These are phyloP conservation scores for Hypoxylon sp. DNA, from an alignment of 2,329 filamentous ascomycete species.

Conservation along the genomic window DNA sequence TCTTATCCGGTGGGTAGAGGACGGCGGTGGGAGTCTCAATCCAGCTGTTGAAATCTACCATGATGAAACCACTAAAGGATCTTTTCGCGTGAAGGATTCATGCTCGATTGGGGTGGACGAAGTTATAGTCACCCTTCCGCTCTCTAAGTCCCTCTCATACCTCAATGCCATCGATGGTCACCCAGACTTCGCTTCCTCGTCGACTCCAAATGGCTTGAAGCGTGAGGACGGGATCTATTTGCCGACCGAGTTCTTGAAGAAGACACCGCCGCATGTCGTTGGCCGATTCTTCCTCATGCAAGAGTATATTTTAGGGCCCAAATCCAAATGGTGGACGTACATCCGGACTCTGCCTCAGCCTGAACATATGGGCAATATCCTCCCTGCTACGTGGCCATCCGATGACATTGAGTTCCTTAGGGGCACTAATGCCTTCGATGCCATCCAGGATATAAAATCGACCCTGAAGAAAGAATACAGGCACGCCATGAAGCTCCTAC, in stretches of 20 bases:
- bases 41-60: slow-evolving; percentile 67
- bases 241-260: slow-evolving; percentile 64
- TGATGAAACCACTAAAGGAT: slow-evolving; percentile 66
- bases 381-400: slow-evolving; percentile 75
- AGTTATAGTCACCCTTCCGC: slow-evolving; percentile 66
- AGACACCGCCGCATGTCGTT: slow-evolving; percentile 70
- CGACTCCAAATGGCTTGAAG: slow-evolving; percentile 26
- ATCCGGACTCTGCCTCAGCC: slow-evolving; percentile 76
- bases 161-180: slow-evolving; percentile 65
- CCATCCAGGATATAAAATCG: slow-evolving; percentile 59
- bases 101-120: slow-evolving; percentile 56
- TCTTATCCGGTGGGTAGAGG: slow-evolving; percentile 65
- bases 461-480: slow-evolving; percentile 64
- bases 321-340: slow-evolving; percentile 79
- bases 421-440: slow-evolving; percentile 54
- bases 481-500: slow-evolving; percentile 59
- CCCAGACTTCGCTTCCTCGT: slow-evolving; percentile 43
- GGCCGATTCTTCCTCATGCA: slow-evolving; percentile 78
- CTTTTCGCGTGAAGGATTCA: slow-evolving; percentile 64
- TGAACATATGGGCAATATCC: slow-evolving; percentile 64
- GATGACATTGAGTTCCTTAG: slow-evolving; percentile 70
- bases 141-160: slow-evolving; percentile 70
- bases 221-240: slow-evolving; percentile 56
- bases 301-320: slow-evolving; percentile 70
- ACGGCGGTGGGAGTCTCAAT: slow-evolving; percentile 65